phyloP scores from a whole-genome alignment of 164 flowering plant genomes.

The Cinnamomum chago region DNA sequence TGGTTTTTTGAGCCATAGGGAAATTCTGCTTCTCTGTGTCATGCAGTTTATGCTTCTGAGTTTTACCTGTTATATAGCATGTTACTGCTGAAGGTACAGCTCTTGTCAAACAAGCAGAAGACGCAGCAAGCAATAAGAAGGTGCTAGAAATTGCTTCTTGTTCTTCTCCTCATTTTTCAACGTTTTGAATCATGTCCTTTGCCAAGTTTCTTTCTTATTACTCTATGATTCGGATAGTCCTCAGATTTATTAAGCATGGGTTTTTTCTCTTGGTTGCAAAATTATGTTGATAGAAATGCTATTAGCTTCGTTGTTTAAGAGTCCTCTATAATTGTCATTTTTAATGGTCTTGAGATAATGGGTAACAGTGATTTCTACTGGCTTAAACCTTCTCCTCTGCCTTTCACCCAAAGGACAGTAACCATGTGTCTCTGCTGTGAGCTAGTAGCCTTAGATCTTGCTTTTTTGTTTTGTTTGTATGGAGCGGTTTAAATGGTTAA shows the following conservation, averaged over 20 bases:
- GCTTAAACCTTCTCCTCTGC: too few relatives aligned
- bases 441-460: too few relatives aligned
- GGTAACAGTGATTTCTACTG: slow-evolving; percentile 5
- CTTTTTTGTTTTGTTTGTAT: too few relatives aligned
- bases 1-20: not conserved
- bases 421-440: too few relatives aligned
- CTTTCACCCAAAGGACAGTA: too few relatives aligned
- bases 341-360: slow-evolving; percentile 19
- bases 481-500: too few relatives aligned
- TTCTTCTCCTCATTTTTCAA: slow-evolving; percentile 15
- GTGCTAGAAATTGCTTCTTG: slow-evolving; percentile 24
- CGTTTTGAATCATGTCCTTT: not conserved
- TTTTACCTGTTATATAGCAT: slow-evolving; percentile 55
- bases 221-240: not conserved
- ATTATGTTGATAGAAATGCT: not conserved
- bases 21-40: not conserved
- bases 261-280: not conserved
- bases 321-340: not conserved
- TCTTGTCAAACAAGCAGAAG: slow-evolving; percentile 92
- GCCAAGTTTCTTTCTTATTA: not conserved
- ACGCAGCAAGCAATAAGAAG: slow-evolving; percentile 91
- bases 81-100: slow-evolving; percentile 88
- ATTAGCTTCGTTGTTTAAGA: not conserved
- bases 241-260: not conserved
- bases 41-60: slow-evolving; percentile 3